Evolutionary conservation across 2,329 filamentous ascomycete genomes (phyloP).

Genomic region (Ceratocystis cacaofunesta): DNA sequence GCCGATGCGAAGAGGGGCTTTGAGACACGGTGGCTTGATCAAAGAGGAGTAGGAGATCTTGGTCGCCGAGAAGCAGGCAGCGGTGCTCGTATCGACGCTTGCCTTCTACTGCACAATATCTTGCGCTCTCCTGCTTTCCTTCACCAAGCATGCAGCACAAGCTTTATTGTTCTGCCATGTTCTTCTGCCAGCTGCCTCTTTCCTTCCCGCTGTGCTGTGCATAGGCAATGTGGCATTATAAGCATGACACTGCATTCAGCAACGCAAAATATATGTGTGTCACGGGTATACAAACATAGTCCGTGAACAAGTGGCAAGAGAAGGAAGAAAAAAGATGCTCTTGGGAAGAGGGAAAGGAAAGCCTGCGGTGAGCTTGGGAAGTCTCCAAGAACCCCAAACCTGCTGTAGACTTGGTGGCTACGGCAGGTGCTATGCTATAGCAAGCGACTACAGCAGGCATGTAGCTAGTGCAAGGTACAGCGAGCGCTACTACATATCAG

Average conservation of each 20-base stretch:
- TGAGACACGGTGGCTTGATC: slow-evolving; percentile 2
- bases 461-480: too few species aligned
- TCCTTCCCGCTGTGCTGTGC: slow-evolving; percentile 1
- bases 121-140: neutral
- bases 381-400: neutral
- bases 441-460: too few species aligned
- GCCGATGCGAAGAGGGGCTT: neutral
- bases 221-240: slow-evolving; percentile 2
- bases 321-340: neutral
- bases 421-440: neutral
- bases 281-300: neutral
- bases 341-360: too few species aligned
- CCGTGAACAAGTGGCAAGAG: neutral
- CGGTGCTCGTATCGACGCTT: neutral
- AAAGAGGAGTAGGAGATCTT: neutral
- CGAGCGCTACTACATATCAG: too few species aligned
- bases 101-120: neutral
- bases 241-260: slow-evolving; percentile 2
- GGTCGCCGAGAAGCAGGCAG: too few species aligned
- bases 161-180: neutral
- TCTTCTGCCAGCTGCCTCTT: neutral
- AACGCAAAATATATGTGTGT: neutral
- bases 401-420: neutral
- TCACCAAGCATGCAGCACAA: neutral
- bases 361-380: neutral